Percentiles rank a stretch among this genome's conserved stretches.
Evolutionary conservation across 2,329 filamentous ascomycete species (phyloP).

Genomic region (Periconia digitata): DNA sequence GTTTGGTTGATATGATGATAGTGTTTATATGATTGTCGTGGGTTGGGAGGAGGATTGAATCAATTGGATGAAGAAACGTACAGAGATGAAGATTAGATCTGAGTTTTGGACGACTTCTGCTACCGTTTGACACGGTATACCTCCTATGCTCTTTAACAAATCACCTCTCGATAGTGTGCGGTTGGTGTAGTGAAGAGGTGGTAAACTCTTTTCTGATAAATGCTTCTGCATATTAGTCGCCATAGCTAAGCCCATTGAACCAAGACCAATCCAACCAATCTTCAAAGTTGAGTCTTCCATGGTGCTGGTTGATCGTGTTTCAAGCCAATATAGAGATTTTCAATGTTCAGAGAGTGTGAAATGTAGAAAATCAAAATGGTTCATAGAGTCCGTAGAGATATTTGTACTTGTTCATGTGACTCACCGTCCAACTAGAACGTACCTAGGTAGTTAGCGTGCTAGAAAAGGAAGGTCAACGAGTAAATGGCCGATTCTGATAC

Average conservation of each 20-base stretch:
- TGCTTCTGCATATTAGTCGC: slow-evolving; percentile 53
- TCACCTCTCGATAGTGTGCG: slow-evolving; percentile 52
- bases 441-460: no score
- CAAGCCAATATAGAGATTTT: not conserved
- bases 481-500: no score
- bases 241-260: slow-evolving; percentile 57
- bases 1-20: not conserved
- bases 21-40: not conserved
- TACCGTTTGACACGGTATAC: slow-evolving; percentile 16
- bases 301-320: not conserved
- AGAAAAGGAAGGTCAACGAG: no score
- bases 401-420: no score
- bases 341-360: no score
- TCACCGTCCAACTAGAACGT: no score
- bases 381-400: no score
- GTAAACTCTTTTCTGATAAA: slow-evolving; percentile 20
- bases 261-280: slow-evolving; percentile 46
- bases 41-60: not conserved
- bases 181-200: slow-evolving; percentile 48
- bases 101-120: slow-evolving; percentile 20
- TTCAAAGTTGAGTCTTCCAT: not conserved
- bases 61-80: slow-evolving; percentile 16
- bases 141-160: slow-evolving; percentile 29
- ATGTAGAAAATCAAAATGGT: no score
- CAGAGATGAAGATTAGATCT: slow-evolving; percentile 36